These are phyloP conservation scores for Tylopilus plumbeoviolaceoides DNA, from an alignment of 768 basidiomycete genomes.

Conservation along the genomic window DNA sequence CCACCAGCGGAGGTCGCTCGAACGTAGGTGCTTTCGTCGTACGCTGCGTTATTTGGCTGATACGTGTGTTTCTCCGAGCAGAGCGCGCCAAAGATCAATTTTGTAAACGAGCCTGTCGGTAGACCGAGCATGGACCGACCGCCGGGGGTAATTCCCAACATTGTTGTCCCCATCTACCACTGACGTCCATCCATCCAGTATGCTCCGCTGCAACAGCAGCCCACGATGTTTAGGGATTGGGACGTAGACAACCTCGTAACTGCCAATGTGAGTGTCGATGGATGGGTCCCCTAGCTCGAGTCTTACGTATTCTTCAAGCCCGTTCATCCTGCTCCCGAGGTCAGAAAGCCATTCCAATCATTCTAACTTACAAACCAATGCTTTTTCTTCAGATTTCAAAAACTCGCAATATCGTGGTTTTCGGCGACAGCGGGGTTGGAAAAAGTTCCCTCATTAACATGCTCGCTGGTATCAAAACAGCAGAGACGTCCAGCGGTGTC, in stretches of 20 bases:
- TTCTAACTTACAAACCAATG: background rate
- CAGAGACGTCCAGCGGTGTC: slow-evolving; percentile 29
- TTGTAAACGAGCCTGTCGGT: background rate
- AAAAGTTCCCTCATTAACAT: slow-evolving; percentile 46
- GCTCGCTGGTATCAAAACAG: slow-evolving; percentile 29
- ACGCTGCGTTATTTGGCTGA: background rate
- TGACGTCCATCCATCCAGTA: slow-evolving; percentile 6
- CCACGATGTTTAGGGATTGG: slow-evolving; percentile 12
- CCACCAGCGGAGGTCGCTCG: background rate
- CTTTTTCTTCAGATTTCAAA: background rate
- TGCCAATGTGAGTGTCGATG: slow-evolving; percentile 7
- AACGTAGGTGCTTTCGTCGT: slow-evolving; percentile 9
- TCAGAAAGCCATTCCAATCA: slow-evolving; percentile 1
- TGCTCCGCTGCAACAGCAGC: background rate
- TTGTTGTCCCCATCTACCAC: background rate
- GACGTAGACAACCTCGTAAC: background rate
- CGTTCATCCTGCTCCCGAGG: background rate
- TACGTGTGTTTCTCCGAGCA: background rate
- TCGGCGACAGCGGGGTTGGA: slow-evolving; percentile 40
- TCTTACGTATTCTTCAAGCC: background rate
- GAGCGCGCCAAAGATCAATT: background rate
- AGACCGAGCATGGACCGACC: background rate
- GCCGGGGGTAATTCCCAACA: slow-evolving; percentile 4
- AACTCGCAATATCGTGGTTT: slow-evolving; percentile 36
- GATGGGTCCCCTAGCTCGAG: background rate